These are phyloP conservation scores for Ostreobium quekettii DNA, from an alignment of 139 green algal genomes.

Conservation along the genomic window DNA sequence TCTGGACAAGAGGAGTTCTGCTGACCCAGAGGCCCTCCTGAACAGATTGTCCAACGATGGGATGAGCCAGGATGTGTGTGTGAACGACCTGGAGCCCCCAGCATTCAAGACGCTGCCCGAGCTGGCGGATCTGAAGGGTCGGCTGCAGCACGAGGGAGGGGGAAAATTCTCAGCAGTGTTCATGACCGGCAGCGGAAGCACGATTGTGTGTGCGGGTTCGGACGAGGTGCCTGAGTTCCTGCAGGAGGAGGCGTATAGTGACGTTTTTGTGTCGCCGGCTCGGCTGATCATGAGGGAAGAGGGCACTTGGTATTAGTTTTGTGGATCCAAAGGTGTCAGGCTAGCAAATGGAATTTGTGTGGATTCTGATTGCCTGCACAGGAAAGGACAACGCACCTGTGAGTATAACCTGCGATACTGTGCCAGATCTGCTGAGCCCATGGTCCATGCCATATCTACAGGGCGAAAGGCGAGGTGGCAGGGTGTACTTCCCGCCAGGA, in stretches of 20 bases:
- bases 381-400: too few relatives aligned
- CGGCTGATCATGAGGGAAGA: slow-evolving; percentile 56
- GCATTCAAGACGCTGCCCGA: slow-evolving; percentile 86
- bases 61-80: slow-evolving; percentile 45
- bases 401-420: too few relatives aligned
- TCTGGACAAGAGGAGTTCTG: slow-evolving; percentile 54
- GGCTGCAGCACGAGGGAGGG: slow-evolving; percentile 36
- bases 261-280: slow-evolving; percentile 72
- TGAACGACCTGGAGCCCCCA: slow-evolving; percentile 91
- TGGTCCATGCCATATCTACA: too few relatives aligned
- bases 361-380: too few relatives aligned
- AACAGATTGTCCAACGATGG: slow-evolving; percentile 24
- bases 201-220: slow-evolving; percentile 74
- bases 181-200: slow-evolving; percentile 93
- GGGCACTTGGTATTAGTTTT: slow-evolving; percentile 64
- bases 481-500: too few relatives aligned
- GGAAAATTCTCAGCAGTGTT: slow-evolving; percentile 74
- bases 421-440: too few relatives aligned
- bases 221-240: slow-evolving; percentile 54
- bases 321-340: too few relatives aligned
- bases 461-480: too few relatives aligned
- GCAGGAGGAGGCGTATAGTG: slow-evolving; percentile 31
- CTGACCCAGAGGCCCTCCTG: slow-evolving; percentile 75
- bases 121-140: slow-evolving; percentile 69
- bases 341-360: too few relatives aligned